Evolutionary conservation across 1,284 basidiomycete species (phyloP).

Genomic region (Cryptococcus neoformans): DNA sequence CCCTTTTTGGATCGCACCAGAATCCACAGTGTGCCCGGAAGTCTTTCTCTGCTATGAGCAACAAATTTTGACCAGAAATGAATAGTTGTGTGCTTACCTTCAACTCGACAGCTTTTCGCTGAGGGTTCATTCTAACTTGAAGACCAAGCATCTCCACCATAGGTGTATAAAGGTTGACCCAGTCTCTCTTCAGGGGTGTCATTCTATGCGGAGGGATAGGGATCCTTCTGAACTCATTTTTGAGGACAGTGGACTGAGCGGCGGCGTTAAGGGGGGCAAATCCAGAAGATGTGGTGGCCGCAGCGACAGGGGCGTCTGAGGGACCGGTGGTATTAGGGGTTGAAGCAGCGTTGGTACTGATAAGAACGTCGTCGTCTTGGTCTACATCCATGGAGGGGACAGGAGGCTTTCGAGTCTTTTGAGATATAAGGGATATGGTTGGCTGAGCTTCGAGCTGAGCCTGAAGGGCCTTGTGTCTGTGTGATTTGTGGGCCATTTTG

Average conservation of each 20-base stretch:
- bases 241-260: conserved; percentile 46
- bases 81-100: conserved; percentile 66
- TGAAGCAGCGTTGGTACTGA: conserved; percentile 21
- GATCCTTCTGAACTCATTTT: conserved; percentile 76
- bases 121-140: conserved; percentile 96
- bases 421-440: conserved; percentile 41
- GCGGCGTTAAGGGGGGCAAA: conserved; percentile 42
- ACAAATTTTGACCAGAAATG: no score
- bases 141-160: conserved; percentile 90
- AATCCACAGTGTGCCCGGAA: conserved; percentile 88
- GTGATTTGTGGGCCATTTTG: conserved; percentile 49
- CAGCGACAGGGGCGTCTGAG: conserved; percentile 13
- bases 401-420: conserved; percentile 21
- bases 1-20: conserved; percentile 92
- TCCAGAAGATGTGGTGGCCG: conserved; percentile 30
- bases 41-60: no score
- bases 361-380: conserved; percentile 31
- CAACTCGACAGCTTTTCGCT: conserved; percentile 82
- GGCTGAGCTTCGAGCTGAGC: conserved; percentile 46
- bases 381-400: conserved; percentile 20
- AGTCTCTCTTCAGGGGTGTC: conserved; percentile 95
- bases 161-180: conserved; percentile 95
- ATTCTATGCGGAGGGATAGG: conserved; percentile 94
- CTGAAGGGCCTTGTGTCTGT: conserved; percentile 48
- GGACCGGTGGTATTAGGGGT: conserved; percentile 4